Evolutionary conservation across 2,329 filamentous ascomycete species (phyloP), one percentile per base, ranked within the genome.

Genomic region (Aureobasidium pullulans): DNA sequence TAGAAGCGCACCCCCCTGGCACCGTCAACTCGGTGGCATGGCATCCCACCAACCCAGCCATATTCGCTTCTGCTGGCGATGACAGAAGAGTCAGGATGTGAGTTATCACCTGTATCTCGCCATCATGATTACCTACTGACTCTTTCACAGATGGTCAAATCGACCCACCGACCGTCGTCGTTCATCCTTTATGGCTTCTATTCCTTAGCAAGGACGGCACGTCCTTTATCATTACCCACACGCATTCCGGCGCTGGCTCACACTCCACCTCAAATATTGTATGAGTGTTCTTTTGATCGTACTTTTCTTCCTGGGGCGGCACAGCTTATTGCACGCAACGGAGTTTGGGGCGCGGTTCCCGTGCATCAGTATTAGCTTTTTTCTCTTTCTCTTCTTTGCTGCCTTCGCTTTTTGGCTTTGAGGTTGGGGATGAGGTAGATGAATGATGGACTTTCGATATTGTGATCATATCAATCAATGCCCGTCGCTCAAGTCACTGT

Each of bases 11-110:
- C 66, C 76, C 78, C 6, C 81, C 82, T 11, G 87, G 90, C 36
- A 86, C 84, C 62, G 93, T 94, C 64, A 97, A 96, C 70, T 84
- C 90, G 7, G 88, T 95, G 39, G 82, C 87, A 23, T 99, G 94
- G 93, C 94, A 93, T 67, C 92, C 94, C 1, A 80, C 77, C 10
- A 84, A 96, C 68, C 85, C 90, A 1, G 84, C 83, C 62, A 87
- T 96, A 77, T 90, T 96, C 73, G 94, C 91, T 15, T 93, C 91
- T 11, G 93, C 89, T 61, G 92, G 93, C 16, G 94, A 99, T 71
- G 94, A 97, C 69, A 80, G 81, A 57, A 85, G 82, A 70, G 86
- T 97, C 64, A 86, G 87, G 75, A 91, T 99, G 88, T 96, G 78
- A 79, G 88, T 77, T n/a, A 7, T 31, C 9, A 8, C 23, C 32